Percentiles rank a stretch among this genome's conserved stretches.
Conservation (phyloP, 2,329 filamentous ascomycete species). For the Emydomyces testavorans region DNA sequence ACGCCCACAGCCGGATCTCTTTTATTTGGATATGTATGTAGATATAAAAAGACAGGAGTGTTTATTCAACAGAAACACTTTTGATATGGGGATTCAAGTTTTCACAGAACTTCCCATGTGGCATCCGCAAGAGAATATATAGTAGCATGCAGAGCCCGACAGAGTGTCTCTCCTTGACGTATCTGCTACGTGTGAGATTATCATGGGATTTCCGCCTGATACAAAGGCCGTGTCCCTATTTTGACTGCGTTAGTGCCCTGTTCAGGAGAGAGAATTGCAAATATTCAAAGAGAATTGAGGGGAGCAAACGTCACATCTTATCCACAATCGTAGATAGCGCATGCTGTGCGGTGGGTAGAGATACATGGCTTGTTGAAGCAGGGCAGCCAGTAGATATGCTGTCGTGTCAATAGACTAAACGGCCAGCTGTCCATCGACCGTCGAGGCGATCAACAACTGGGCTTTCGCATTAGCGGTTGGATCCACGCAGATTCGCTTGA, state of each 20-base stretch:
- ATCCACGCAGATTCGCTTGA: slow-evolving; percentile 9
- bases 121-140: slow-evolving; percentile 1
- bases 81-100: too few relatives aligned
- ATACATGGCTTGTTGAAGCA: slow-evolving; percentile 9
- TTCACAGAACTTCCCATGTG: neutral
- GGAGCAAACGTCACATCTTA: slow-evolving; percentile 12
- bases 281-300: neutral
- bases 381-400: slow-evolving; percentile 15
- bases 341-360: neutral
- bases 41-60: neutral
- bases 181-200: slow-evolving; percentile 9
- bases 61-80: neutral
- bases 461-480: slow-evolving; percentile 5
- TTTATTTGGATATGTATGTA: neutral
- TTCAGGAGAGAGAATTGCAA: neutral
- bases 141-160: neutral
- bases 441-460: neutral
- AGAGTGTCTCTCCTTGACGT: neutral
- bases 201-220: slow-evolving; percentile 9
- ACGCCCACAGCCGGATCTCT: neutral
- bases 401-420: slow-evolving; percentile 14
- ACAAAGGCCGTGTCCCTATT: neutral
- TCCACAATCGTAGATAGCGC: slow-evolving; percentile 10
- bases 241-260: neutral
- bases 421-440: slow-evolving; percentile 10